phyloP scores from a whole-genome alignment of 2,329 filamentous ascomycete species.

The Acrodontium crateriforme region DNA sequence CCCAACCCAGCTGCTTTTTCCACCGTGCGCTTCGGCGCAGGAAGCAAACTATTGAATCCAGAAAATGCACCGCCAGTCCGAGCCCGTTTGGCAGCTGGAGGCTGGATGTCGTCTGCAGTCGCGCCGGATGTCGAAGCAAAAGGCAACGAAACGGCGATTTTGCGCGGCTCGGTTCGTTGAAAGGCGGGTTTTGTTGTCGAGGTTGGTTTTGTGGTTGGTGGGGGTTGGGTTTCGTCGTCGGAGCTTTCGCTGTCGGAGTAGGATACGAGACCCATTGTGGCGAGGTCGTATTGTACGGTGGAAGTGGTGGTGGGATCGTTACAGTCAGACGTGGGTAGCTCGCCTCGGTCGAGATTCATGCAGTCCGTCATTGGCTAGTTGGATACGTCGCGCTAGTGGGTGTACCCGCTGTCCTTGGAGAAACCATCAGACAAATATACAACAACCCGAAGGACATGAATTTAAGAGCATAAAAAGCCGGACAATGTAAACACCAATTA shows the following conservation, averaged over 20 bases:
- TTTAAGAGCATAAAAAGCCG: too few relatives aligned
- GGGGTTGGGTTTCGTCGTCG: slow-evolving; percentile 32
- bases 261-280: slow-evolving; percentile 63
- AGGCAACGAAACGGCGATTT: slow-evolving; percentile 70
- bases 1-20: slow-evolving; percentile 23
- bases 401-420: too few relatives aligned
- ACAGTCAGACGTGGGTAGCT: too few relatives aligned
- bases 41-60: slow-evolving; percentile 76
- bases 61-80: slow-evolving; percentile 54
- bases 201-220: slow-evolving; percentile 15
- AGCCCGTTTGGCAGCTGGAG: slow-evolving; percentile 59
- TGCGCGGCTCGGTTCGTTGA: slow-evolving; percentile 42
- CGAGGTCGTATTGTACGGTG: too few relatives aligned
- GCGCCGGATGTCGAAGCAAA: slow-evolving; percentile 32
- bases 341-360: too few relatives aligned
- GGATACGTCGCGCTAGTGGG: too few relatives aligned
- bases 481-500: too few relatives aligned
- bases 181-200: slow-evolving; percentile 26
- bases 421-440: too few relatives aligned
- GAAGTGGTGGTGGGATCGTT: too few relatives aligned
- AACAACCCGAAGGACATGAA: too few relatives aligned
- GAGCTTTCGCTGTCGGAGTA: slow-evolving; percentile 70
- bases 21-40: slow-evolving; percentile 55
- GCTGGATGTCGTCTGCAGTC: slow-evolving; percentile 33
- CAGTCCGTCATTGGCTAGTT: too few relatives aligned